These are phyloP conservation scores for Gynandropsis gynandra DNA, from an alignment of 345 rosid genomes.

Conservation along the genomic window DNA sequence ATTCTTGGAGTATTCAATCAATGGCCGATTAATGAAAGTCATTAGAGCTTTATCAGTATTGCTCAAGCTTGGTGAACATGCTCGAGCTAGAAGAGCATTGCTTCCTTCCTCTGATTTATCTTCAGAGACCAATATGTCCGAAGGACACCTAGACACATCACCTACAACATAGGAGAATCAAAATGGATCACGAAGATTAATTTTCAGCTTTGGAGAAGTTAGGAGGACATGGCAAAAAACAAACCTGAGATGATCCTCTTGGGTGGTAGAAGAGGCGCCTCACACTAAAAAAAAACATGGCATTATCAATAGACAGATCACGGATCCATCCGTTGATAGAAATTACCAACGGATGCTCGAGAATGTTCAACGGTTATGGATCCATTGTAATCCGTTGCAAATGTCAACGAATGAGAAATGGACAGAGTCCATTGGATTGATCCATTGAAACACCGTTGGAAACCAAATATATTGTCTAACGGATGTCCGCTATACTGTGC, in stretches of 20 bases:
- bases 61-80: constrained; percentile 99
- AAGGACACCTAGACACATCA: constrained; percentile 59
- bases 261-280: constrained; percentile 95
- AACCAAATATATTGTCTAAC: no score
- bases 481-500: no score
- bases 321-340: no score
- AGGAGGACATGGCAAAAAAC: constrained; percentile 14
- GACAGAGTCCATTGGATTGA: no score
- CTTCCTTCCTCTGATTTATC: constrained; percentile 92
- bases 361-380: no score
- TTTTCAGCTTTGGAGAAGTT: background rate
- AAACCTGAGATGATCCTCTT: constrained; percentile 86
- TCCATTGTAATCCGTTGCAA: no score
- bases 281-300: no score
- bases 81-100: constrained; percentile 94
- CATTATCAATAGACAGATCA: no score
- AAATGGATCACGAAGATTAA: background rate
- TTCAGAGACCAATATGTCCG: constrained; percentile 66
- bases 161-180: constrained; percentile 38
- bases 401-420: no score
- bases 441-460: no score
- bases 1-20: constrained; percentile 79
- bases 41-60: constrained; percentile 84
- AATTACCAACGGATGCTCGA: no score
- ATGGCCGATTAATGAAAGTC: constrained; percentile 75